These are phyloP conservation scores for Mallotus repandus DNA, from an alignment of 441 rosid genomes.

Conservation along the genomic window DNA sequence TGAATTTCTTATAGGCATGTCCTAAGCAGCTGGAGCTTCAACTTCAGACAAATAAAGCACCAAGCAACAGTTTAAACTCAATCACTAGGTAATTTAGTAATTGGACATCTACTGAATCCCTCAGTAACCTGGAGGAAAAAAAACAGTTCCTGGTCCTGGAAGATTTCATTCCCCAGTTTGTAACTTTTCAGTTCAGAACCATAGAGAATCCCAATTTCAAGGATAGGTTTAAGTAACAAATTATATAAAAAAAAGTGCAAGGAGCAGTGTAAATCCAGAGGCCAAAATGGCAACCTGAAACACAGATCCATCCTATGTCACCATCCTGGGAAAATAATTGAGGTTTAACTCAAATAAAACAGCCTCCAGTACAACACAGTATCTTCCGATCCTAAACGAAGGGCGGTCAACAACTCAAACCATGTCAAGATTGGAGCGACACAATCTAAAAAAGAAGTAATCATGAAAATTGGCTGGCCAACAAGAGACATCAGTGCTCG, in stretches of 20 bases:
- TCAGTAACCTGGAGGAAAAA: not conserved
- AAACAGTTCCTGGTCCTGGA: no score
- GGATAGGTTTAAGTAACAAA: not conserved
- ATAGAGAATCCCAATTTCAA: no score
- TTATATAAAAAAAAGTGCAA: not conserved
- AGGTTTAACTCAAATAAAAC: conserved; percentile 4
- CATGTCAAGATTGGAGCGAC: conserved; percentile 4
- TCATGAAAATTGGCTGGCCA: conserved; percentile 11
- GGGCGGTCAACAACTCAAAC: conserved; percentile 20
- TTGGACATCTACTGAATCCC: not conserved
- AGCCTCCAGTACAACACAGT: conserved; percentile 9
- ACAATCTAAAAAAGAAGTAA: conserved; percentile 9
- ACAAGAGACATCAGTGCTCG: conserved; percentile 24
- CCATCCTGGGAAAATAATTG: conserved; percentile 6
- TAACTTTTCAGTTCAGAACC: no score
- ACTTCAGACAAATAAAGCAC: not conserved
- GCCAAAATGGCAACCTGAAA: not conserved
- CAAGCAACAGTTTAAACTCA: not conserved
- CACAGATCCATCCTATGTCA: not conserved
- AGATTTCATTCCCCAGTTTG: no score
- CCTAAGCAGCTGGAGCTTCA: not conserved
- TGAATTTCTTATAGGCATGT: not conserved
- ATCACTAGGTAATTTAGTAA: not conserved
- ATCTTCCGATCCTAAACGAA: conserved; percentile 17
- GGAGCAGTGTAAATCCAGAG: not conserved